Base-by-base conservation (phyloP, 495 filamentous ascomycete species). In the Lophiotrema nucula region DNA sequence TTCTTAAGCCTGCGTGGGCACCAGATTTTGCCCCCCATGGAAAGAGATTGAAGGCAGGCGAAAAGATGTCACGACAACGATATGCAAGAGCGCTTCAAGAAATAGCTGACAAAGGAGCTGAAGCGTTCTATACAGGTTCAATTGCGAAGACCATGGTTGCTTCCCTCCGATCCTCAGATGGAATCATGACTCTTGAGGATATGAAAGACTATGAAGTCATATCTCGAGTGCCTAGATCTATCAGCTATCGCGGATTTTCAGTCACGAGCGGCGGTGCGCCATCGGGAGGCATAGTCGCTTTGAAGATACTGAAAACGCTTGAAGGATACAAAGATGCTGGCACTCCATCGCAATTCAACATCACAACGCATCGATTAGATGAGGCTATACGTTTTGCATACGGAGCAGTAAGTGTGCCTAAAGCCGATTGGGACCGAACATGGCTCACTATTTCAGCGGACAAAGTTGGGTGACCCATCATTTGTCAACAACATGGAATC, bases 321-420 rank as follows among this genome's bases (percentile, higher is more conserved):
- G 31, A 35, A 15, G 31, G 31, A 8, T 35, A 35, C 0, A 71
- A 84, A 0, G 76, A 77, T 58, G 86, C 90, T 53, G 70, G 80
- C 15, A 93, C 90, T 67, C 78, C n/a, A n/a, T n/a, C 85, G 0
- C 82, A 79, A 15, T 88, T 84, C 13, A 83, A 87, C 47, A 51
- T 83, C 0, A 89, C 82, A 22, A 84, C 84, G 1, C 91, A 95
- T 72, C 80, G 89, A 6, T 75, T 95, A 50, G 83, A 88, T 57
- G 91, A 96, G 72, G 86, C 88, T 2, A 88, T 92, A 67, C 81
- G 89, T n/a, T 95, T 92, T 71, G 88, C 81, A 1, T 95, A 93
- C 67, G 91, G 82, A 11, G 65, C 80, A 74, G 81, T 83, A 67
- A 27, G 71, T 47, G 18, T 5, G 37, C 4, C 85, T 4, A 86